Evolutionary conservation across 2,329 filamentous ascomycete genomes (phyloP), one percentile per base, ranked within the genome.

Genomic region (Fusarium oxysporum): DNA sequence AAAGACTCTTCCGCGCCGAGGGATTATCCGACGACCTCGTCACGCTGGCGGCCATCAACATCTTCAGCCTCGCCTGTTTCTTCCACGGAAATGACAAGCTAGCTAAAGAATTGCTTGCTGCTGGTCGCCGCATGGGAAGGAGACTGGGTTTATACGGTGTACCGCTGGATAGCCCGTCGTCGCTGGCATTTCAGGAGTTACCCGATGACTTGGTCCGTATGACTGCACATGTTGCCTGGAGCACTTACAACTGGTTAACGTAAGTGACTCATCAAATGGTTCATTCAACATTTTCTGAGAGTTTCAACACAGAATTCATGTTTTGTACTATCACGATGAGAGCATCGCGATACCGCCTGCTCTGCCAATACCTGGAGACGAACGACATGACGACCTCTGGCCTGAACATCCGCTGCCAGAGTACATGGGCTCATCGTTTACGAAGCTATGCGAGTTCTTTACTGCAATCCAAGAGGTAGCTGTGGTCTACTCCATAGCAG

Each of bases 351-450:
- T 44, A 3, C 47, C 62, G 6, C 62, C 62, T 3, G 17, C 28
- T 25, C 45, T 65, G 0, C 62, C 57, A 0, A 19, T 65, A 14
- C 57, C 62, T 3, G 62, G 57, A 0, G 2, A 43, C 3, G 57
- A 23, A 3, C 12, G 62, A 13, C 13, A 21, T 1, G 8, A 41
- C 8, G 32, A 45, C 32, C 5, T 23, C 3, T 54, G 58, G 58
- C 57, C 38, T 0, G 6, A 35, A 3, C 57, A 65, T 3, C 45
- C 28, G 6, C 45, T 65, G 0, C 62, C 62, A 3, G 32, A 6
- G 4, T 62, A 63, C 16, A 65, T 65, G 57, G 57, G 62, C n/a
- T 25, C 32, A 0, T 65, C 62, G 1, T 65, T 62, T 3, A 65
- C 62, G 0, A 65, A 40, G 11, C 0, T 65, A 1, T 62, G 62